These are phyloP conservation scores for Catunica adiposa DNA, from an alignment of 2,329 filamentous ascomycete genomes.

Conservation along the genomic window DNA sequence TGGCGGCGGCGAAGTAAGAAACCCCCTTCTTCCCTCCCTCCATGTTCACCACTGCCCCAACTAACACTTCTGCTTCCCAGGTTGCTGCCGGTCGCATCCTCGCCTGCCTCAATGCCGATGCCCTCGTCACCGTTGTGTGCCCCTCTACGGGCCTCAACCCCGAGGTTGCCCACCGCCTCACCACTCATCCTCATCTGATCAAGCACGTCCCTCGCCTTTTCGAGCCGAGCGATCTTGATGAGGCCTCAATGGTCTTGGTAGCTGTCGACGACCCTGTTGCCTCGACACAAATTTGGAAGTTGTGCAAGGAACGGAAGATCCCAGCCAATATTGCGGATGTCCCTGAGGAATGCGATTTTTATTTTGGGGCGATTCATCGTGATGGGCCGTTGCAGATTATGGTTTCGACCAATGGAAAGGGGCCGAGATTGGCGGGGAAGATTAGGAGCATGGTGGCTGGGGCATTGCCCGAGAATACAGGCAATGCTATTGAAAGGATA, in stretches of 20 bases:
- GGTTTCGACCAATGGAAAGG: slow-evolving; percentile 97
- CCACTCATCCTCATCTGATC: slow-evolving; percentile 47
- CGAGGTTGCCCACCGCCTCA: slow-evolving; percentile 70
- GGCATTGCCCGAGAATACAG: slow-evolving; percentile 59
- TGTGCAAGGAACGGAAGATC: slow-evolving; percentile 72
- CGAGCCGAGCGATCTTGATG: slow-evolving; percentile 70
- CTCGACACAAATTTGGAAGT: slow-evolving; percentile 81
- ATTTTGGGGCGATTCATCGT: slow-evolving; percentile 89
- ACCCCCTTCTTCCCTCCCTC: neutral
- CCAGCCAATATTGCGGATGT: slow-evolving; percentile 95
- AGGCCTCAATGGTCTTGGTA: slow-evolving; percentile 71
- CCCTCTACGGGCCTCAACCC: slow-evolving; percentile 67
- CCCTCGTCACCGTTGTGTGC: slow-evolving; percentile 70
- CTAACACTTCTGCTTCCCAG: slow-evolving; percentile 29
- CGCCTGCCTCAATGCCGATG: slow-evolving; percentile 88
- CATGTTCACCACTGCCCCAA: neutral
- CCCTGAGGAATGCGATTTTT: slow-evolving; percentile 92
- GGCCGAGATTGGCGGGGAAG: slow-evolving; percentile 74
- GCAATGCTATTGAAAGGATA: slow-evolving; percentile 71
- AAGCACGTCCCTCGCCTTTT: slow-evolving; percentile 71
- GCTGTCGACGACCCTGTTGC: slow-evolving; percentile 86
- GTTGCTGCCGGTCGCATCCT: slow-evolving; percentile 90
- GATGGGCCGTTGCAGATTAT: slow-evolving; percentile 95
- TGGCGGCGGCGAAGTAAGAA: slow-evolving; percentile 76
- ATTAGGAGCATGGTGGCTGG: slow-evolving; percentile 69